Conservation (phyloP, 352 stramenopile species). For the Globisporangium viniferum region DNA sequence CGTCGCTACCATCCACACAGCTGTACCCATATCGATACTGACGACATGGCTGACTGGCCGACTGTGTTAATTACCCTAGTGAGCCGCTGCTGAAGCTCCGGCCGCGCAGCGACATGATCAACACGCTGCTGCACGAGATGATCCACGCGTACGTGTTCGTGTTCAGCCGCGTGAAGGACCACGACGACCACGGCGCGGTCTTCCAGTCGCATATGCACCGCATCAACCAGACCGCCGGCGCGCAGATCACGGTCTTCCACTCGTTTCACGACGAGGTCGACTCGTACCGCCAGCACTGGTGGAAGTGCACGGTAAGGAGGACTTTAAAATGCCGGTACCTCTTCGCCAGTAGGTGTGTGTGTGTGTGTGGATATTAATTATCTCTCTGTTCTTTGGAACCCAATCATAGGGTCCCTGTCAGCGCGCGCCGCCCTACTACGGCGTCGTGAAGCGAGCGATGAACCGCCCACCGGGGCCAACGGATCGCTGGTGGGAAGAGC, state of each 20-base stretch:
- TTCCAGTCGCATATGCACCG: slow-evolving; percentile 83
- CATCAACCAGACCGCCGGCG: slow-evolving; percentile 62
- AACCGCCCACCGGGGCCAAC: slow-evolving; percentile 74
- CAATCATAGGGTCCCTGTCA: slow-evolving; percentile 57
- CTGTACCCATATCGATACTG: not conserved
- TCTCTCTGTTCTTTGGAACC: not conserved
- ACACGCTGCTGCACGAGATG: slow-evolving; percentile 90
- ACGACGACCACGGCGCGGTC: slow-evolving; percentile 80
- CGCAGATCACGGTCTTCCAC: slow-evolving; percentile 86
- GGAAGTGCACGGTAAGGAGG: slow-evolving; percentile 73
- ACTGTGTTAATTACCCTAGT: slow-evolving; percentile 21
- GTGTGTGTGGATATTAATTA: not conserved
- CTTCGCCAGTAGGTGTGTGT: not conserved
- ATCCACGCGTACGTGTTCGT: slow-evolving; percentile 90
- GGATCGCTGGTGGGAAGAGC: slow-evolving; percentile 73
- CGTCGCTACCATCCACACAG: no score
- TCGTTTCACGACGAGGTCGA: slow-evolving; percentile 90
- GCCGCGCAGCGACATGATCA: slow-evolving; percentile 78
- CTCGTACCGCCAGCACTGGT: slow-evolving; percentile 80
- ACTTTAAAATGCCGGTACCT: not conserved
- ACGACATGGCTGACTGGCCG: not conserved
- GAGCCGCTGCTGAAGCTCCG: slow-evolving; percentile 81
- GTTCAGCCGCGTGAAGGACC: slow-evolving; percentile 68
- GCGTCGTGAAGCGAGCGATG: slow-evolving; percentile 84
- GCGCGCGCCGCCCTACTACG: slow-evolving; percentile 64